phyloP scores from a whole-genome alignment of 1,284 basidiomycete genomes.

The Microbotryum scabiosae region DNA sequence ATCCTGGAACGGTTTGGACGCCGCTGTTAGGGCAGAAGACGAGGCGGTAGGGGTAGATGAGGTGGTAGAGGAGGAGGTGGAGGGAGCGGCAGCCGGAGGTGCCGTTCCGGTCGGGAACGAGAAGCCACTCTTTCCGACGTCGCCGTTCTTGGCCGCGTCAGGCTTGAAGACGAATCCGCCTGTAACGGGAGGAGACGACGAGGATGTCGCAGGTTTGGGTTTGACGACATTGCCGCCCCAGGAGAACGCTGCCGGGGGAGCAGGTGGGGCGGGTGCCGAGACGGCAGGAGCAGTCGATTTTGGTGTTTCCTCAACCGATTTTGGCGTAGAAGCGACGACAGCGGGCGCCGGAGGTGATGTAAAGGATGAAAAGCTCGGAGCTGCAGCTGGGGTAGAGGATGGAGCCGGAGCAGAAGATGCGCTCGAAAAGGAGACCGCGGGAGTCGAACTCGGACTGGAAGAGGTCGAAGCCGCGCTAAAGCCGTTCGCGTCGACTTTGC shows the following conservation, averaged over 20 bases:
- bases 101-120: conserved; percentile 20
- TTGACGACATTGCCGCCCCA: conserved; percentile 29
- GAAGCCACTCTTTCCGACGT: conserved; percentile 31
- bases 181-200: conserved; percentile 6
- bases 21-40: not conserved
- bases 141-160: conserved; percentile 9
- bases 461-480: not conserved
- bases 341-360: conserved; percentile 3
- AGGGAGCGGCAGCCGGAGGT: not conserved
- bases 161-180: conserved; percentile 34
- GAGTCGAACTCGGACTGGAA: not conserved
- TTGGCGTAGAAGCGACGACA: not conserved
- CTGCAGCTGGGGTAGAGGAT: no score
- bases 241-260: conserved; percentile 29
- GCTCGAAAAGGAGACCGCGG: not conserved
- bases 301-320: not conserved
- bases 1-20: not conserved
- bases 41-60: not conserved
- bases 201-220: conserved; percentile 10
- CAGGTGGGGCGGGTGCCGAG: conserved; percentile 18
- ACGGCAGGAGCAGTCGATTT: not conserved
- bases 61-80: not conserved
- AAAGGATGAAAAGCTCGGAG: not conserved
- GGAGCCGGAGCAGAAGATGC: no score
- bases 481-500: conserved; percentile 1